A percentile compares a stretch with the other conserved stretches of the same genome.
These are phyloP conservation scores for Pholiota adiposa DNA, from an alignment of 1,284 basidiomycete genomes.

Conservation along the genomic window DNA sequence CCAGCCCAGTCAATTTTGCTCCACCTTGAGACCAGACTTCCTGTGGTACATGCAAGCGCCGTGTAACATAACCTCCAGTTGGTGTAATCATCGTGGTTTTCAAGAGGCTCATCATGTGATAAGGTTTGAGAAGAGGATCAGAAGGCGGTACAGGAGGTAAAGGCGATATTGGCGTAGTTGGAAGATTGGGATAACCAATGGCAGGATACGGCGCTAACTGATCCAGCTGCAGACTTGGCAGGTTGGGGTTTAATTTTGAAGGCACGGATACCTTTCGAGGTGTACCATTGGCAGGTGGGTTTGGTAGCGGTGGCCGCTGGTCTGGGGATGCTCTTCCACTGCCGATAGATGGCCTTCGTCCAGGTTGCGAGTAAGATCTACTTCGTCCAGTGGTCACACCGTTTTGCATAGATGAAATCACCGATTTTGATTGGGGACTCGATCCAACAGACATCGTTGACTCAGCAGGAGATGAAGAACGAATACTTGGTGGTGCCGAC, in stretches of 20 bases:
- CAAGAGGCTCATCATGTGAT: slow-evolving; percentile 87
- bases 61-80: slow-evolving; percentile 88
- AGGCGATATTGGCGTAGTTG: slow-evolving; percentile 75
- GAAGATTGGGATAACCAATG: slow-evolving; percentile 45
- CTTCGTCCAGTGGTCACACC: slow-evolving; percentile 44
- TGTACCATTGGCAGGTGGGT: slow-evolving; percentile 39
- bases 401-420: slow-evolving; percentile 41
- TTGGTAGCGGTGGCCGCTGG: slow-evolving; percentile 55
- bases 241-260: slow-evolving; percentile 53
- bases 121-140: slow-evolving; percentile 83
- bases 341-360: slow-evolving; percentile 60
- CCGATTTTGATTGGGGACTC: slow-evolving; percentile 44
- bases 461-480: slow-evolving; percentile 62
- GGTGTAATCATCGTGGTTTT: slow-evolving; percentile 81
- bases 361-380: slow-evolving; percentile 73
- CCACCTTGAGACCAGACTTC: slow-evolving; percentile 92
- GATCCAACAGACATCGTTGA: slow-evolving; percentile 55
- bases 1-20: slow-evolving; percentile 78
- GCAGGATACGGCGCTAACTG: slow-evolving; percentile 14
- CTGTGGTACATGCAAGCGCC: slow-evolving; percentile 84
- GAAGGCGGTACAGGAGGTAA: slow-evolving; percentile 70
- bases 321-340: slow-evolving; percentile 54
- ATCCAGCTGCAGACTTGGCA: slow-evolving; percentile 23
- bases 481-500: slow-evolving; percentile 60
- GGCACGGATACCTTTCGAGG: slow-evolving; percentile 64